Conservation (phyloP, 192 early-diverging fungal species). For the Globomyces pollinis-pini region DNA sequence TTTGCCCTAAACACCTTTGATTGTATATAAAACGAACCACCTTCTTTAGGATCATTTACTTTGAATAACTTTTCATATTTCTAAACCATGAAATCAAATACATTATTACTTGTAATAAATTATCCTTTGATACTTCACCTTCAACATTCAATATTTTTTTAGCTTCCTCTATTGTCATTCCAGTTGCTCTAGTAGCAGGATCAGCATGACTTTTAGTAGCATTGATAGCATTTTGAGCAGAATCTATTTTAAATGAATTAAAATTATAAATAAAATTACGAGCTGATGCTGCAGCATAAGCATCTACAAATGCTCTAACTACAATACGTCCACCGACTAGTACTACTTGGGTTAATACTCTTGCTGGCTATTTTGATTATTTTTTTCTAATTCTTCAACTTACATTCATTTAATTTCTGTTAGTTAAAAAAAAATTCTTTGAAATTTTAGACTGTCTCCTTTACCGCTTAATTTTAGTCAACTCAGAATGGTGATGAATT, state of each 20-base stretch:
- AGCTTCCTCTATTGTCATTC: conserved; percentile 86
- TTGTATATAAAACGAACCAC: conserved; percentile 91
- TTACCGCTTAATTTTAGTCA: no score
- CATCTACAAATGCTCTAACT: conserved; percentile 86
- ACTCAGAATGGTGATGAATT: no score
- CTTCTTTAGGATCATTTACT: conserved; percentile 73
- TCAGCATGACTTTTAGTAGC: conserved; percentile 57
- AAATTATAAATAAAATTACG: conserved; percentile 42
- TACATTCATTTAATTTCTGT: no score
- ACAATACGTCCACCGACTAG: conserved; percentile 68
- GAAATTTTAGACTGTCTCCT: no score
- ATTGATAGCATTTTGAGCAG: conserved; percentile 55
- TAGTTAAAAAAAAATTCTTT: no score
- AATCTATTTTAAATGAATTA: conserved; percentile 34
- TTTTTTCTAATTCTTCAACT: no score
- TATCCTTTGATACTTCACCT: conserved; percentile 59
- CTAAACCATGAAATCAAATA: conserved; percentile 37
- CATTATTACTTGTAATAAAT: conserved; percentile 38
- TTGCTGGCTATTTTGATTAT: conserved; percentile 2
- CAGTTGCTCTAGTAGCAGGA: conserved; percentile 64
- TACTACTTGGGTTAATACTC: conserved; percentile 15
- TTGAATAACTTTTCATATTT: conserved; percentile 83
- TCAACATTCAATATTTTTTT: conserved; percentile 80
- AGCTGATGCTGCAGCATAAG: conserved; percentile 80
- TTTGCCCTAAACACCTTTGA: conserved; percentile 89